Percentiles rank a stretch among this genome's conserved stretches.
These are phyloP conservation scores for Hymenoscyphus fraxineus DNA, from an alignment of 2,329 filamentous ascomycete genomes.

Conservation along the genomic window DNA sequence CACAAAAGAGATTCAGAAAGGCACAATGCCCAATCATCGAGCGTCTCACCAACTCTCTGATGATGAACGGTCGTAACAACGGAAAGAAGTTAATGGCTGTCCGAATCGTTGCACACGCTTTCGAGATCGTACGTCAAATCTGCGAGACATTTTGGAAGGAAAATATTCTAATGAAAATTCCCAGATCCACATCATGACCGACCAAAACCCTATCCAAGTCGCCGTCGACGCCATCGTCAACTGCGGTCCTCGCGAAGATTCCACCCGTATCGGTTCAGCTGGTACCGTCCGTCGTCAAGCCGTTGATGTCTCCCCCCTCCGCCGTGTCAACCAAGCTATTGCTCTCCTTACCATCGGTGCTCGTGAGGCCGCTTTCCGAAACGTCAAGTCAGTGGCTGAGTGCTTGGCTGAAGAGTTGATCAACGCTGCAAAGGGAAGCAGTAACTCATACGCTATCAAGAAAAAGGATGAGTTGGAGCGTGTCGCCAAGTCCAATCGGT, in stretches of 20 bases:
- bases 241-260: slow-evolving; percentile 99
- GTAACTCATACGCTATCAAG: slow-evolving; percentile 99
- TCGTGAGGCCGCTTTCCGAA: slow-evolving; percentile 98
- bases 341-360: slow-evolving; percentile 98
- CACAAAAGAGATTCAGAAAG: slow-evolving; percentile 99
- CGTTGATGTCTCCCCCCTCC: slow-evolving; percentile 99
- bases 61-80: slow-evolving; percentile 99
- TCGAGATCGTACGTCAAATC: slow-evolving; percentile 85
- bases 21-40: slow-evolving; percentile 99
- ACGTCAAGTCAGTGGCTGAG: slow-evolving; percentile 99
- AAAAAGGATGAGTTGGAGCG: slow-evolving; percentile 99
- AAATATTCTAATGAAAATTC: slow-evolving; percentile 21
- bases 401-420: slow-evolving; percentile 99
- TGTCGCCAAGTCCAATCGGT: slow-evolving; percentile 99
- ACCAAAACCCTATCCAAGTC: slow-evolving; percentile 99
- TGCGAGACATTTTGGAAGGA: slow-evolving; percentile 10
- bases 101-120: slow-evolving; percentile 96
- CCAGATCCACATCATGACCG: slow-evolving; percentile 99
- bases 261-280: slow-evolving; percentile 97
- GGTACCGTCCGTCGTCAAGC: slow-evolving; percentile 99
- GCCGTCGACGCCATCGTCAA: slow-evolving; percentile 99
- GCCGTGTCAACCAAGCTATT: slow-evolving; percentile 99
- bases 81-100: slow-evolving; percentile 99
- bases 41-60: slow-evolving; percentile 99
- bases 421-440: slow-evolving; percentile 99